These are phyloP conservation scores for Syncephalastrum sp. DNA, from an alignment of 371 early-diverging fungal species.

Conservation along the genomic window DNA sequence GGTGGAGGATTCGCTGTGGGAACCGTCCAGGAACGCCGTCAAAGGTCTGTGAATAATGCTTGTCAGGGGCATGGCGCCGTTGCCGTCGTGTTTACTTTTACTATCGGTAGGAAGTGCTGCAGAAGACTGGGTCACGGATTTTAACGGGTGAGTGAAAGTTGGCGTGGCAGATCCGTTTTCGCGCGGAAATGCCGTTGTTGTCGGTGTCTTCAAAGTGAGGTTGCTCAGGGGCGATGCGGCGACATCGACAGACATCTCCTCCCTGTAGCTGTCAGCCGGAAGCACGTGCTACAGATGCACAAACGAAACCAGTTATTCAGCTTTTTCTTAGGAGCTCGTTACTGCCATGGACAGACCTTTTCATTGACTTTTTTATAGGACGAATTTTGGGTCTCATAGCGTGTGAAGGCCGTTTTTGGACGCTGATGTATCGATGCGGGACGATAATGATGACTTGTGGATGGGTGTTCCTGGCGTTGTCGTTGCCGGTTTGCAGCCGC, in stretches of 20 bases:
- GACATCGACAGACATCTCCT: neutral
- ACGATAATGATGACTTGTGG: neutral
- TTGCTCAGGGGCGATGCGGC: neutral
- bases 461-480: conserved; percentile 12
- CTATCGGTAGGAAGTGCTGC: neutral
- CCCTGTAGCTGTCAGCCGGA: too few relatives aligned
- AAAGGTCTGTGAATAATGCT: conserved; percentile 15
- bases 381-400: too few relatives aligned
- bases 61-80: neutral
- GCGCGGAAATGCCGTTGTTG: too few relatives aligned
- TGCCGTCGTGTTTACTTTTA: conserved; percentile 3
- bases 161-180: neutral
- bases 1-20: too few relatives aligned
- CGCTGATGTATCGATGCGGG: too few relatives aligned
- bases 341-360: too few relatives aligned
- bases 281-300: too few relatives aligned
- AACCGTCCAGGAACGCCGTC: conserved; percentile 6
- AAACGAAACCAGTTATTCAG: too few relatives aligned
- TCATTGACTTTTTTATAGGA: too few relatives aligned
- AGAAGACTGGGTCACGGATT: too few relatives aligned
- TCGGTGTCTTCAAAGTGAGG: neutral
- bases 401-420: too few relatives aligned
- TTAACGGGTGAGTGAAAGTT: neutral
- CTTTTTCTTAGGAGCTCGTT: too few relatives aligned
- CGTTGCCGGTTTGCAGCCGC: neutral